phyloP scores from a whole-genome alignment of 441 rosid species.

The Croton setiger region DNA sequence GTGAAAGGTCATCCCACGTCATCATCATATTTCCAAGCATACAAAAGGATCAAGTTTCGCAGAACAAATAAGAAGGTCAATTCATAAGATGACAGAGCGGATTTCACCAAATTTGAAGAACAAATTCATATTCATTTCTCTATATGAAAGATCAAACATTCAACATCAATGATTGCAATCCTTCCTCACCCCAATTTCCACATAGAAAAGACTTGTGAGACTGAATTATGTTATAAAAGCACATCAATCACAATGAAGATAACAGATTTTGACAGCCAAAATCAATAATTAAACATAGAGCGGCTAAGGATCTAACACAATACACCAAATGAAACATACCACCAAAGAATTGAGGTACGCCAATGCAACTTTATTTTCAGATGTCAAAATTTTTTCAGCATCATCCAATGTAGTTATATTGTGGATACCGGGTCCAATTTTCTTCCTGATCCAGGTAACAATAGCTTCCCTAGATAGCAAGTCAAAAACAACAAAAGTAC shows the following conservation, averaged over 20 bases:
- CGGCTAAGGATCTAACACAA: not conserved
- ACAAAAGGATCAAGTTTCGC: not conserved
- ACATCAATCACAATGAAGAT: too few species aligned
- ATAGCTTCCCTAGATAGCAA: constrained; percentile 64
- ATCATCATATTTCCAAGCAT: too few species aligned
- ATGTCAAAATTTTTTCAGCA: constrained; percentile 73
- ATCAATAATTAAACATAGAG: not conserved
- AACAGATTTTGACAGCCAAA: not conserved
- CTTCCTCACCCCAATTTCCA: not conserved
- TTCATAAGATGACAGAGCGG: not conserved
- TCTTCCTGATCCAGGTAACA: constrained; percentile 95
- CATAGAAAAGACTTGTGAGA: not conserved
- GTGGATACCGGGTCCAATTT: constrained; percentile 80
- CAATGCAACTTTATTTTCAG: constrained; percentile 73
- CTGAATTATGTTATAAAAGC: not conserved
- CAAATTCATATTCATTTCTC: not conserved
- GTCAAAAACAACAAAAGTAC: not conserved
- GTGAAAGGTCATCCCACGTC: too few species aligned
- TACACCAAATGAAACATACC: constrained; percentile 41
- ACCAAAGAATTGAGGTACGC: constrained; percentile 80
- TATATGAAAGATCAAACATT: not conserved
- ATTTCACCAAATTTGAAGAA: not conserved
- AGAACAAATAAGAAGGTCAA: not conserved
- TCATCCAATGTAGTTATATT: constrained; percentile 78
- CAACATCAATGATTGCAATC: constrained; percentile 5